Percentiles rank a stretch among this genome's conserved stretches.
phyloP scores from a whole-genome alignment of 2,329 filamentous ascomycete genomes.

The Aspergillus sp. region DNA sequence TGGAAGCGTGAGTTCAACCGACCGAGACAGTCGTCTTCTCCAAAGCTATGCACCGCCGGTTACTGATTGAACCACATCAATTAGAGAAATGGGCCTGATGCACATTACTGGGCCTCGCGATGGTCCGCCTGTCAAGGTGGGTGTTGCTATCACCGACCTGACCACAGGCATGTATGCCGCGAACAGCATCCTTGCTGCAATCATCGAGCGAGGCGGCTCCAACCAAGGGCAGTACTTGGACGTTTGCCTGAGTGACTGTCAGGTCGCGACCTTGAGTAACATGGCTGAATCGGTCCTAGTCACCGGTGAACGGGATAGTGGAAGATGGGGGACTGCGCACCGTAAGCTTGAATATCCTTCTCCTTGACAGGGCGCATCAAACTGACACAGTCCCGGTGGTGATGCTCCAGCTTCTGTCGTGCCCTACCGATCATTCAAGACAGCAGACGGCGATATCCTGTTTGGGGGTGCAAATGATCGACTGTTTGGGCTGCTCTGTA shows the following conservation, averaged over 20 bases:
- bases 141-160: constrained; percentile 91
- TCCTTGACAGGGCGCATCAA: neutral
- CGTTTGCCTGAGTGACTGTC: constrained; percentile 83
- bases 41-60: too few species aligned
- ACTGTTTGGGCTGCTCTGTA: constrained; percentile 54
- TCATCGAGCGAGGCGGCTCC: constrained; percentile 65
- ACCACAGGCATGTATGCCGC: constrained; percentile 93
- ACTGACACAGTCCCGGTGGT: constrained; percentile 1
- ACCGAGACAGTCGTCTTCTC: too few species aligned
- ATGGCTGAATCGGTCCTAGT: constrained; percentile 88
- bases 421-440: constrained; percentile 77
- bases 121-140: constrained; percentile 90
- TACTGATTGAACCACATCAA: too few species aligned
- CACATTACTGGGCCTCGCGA: constrained; percentile 89
- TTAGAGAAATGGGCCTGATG: constrained; percentile 98
- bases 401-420: constrained; percentile 73
- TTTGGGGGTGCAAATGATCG: constrained; percentile 59
- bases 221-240: constrained; percentile 88
- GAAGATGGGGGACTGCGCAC: constrained; percentile 94
- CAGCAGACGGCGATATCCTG: constrained; percentile 56
- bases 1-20: too few species aligned
- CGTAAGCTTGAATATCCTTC: constrained; percentile 57
- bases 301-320: constrained; percentile 77
- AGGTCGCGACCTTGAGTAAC: constrained; percentile 93
- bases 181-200: constrained; percentile 89